Evolutionary conservation across 768 basidiomycete species (phyloP).

Genomic region (Vishniacozyma victoriae): DNA sequence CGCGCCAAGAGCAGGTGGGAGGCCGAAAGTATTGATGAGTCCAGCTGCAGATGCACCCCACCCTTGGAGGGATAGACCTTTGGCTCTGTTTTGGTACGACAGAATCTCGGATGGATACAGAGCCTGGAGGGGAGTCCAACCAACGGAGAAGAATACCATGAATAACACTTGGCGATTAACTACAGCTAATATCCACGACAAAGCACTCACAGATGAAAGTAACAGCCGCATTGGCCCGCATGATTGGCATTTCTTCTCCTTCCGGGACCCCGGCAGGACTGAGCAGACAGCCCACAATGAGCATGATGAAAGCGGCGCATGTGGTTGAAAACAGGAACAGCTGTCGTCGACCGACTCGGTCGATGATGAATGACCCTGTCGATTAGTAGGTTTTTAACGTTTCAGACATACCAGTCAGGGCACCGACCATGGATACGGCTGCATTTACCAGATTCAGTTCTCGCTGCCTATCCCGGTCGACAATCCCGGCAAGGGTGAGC

Average conservation of each 20-base stretch:
- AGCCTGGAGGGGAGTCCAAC: conserved; percentile 59
- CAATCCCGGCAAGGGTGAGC: conserved; percentile 44
- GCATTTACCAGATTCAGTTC: conserved; percentile 56
- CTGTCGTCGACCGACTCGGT: conserved; percentile 53
- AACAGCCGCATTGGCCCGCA: conserved; percentile 55
- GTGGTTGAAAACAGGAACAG: conserved; percentile 47
- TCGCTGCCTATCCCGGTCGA: conserved; percentile 42
- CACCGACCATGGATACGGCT: conserved; percentile 52
- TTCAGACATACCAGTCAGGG: too few relatives aligned
- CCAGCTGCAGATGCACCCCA: conserved; percentile 51
- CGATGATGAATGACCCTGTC: conserved; percentile 51
- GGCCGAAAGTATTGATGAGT: conserved; percentile 31
- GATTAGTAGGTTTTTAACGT: too few relatives aligned
- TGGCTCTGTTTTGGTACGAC: conserved; percentile 54
- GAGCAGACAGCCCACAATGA: conserved; percentile 53
- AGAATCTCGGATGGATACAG: conserved; percentile 57
- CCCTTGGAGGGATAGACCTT: conserved; percentile 54
- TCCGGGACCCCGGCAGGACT: conserved; percentile 46
- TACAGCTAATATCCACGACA: neutral
- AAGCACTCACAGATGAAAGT: conserved; percentile 48
- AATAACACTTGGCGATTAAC: conserved; percentile 3
- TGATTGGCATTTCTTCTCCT: too few relatives aligned
- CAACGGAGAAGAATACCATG: conserved; percentile 52
- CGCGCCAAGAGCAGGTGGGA: conserved; percentile 16
- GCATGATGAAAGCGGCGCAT: conserved; percentile 49